phyloP scores from a whole-genome alignment of 306 rosid species.

The Dalbergia cultrata region DNA sequence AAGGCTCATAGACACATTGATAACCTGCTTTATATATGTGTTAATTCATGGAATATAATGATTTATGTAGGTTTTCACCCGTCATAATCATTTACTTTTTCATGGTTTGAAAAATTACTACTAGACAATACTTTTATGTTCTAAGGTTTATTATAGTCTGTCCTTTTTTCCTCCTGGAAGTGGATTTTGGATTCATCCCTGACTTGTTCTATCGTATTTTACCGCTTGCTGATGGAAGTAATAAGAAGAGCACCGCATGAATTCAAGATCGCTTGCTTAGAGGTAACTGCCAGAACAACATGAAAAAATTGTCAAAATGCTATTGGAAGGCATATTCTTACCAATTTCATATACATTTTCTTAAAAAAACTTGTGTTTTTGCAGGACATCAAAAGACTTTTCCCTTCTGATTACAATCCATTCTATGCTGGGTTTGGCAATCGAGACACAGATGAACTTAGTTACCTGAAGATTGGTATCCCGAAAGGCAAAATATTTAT shows the following conservation, averaged over 20 bases:
- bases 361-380: slow-evolving; percentile 33
- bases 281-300: slow-evolving; percentile 63
- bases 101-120: slow-evolving; percentile 5
- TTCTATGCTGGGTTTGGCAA: slow-evolving; percentile 98
- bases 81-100: not conserved
- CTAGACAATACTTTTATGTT: slow-evolving; percentile 14
- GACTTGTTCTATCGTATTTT: slow-evolving; percentile 48
- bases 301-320: slow-evolving; percentile 24
- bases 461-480: slow-evolving; percentile 95
- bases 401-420: slow-evolving; percentile 94
- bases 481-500: slow-evolving; percentile 97
- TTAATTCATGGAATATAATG: slow-evolving; percentile 14
- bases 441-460: slow-evolving; percentile 96
- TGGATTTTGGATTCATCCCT: slow-evolving; percentile 22
- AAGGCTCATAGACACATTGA: not conserved
- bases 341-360: not conserved
- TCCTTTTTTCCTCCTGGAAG: slow-evolving; percentile 16
- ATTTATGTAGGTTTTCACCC: slow-evolving; percentile 4
- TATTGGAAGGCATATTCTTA: slow-evolving; percentile 29
- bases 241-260: slow-evolving; percentile 99
- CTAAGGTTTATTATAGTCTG: slow-evolving; percentile 3
- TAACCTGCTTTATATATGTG: slow-evolving; percentile 24
- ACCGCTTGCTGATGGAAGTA: slow-evolving; percentile 60
- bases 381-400: slow-evolving; percentile 90
- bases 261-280: slow-evolving; percentile 97